Base-by-base conservation (phyloP, 805 yeast species). In the Yamadazyma olivae region DNA sequence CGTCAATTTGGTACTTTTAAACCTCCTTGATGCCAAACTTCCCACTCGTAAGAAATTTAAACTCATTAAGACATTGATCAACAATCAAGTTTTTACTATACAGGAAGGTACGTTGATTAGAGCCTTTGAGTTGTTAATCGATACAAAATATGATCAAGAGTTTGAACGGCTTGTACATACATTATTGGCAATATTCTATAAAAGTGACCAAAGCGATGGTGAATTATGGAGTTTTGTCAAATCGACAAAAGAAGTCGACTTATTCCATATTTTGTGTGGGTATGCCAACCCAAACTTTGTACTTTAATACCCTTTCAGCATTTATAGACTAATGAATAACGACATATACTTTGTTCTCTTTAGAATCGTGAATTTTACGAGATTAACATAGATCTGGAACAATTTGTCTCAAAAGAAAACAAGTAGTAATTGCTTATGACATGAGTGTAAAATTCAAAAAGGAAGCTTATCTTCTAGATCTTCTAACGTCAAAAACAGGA, bases 201-300 rank as follows among this genome's bases (percentile, higher is more conserved):
- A 32, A 16, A 19, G 30, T 15, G 36, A 36, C 17, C 20, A 17
- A 14, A 32, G 26, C 27, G 40, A 36, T 15, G 30, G 28, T 16
- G 36, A 32, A 13, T 17, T 36, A 32, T 36, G 40, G 40, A 32
- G 28, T n/a, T 36, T 17, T 17, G 28, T 36, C 3, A 36, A 31
- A 17, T 17, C 25, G 4, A 17, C 35, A 12, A 36, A 36, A 31
- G 35, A 30, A 9, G 17, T 20, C 3, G 32, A 36, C 8, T 21
- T 37, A n/a, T 37, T 37, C 22, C 40, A 37, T 2, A 27, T 37
- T 15, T 16, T 37, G 21, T 32, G 40, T 27, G 40, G 40, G 19
- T 37, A 32, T 23, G 17, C 40, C 12, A 32, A 27, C 16, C 40
- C 40, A 2, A 37, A 32, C 18, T 27, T 37, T 20, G 29, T 19